Conservation (phyloP, 805 yeast genomes). For the Yamadazyma philogaea region DNA sequence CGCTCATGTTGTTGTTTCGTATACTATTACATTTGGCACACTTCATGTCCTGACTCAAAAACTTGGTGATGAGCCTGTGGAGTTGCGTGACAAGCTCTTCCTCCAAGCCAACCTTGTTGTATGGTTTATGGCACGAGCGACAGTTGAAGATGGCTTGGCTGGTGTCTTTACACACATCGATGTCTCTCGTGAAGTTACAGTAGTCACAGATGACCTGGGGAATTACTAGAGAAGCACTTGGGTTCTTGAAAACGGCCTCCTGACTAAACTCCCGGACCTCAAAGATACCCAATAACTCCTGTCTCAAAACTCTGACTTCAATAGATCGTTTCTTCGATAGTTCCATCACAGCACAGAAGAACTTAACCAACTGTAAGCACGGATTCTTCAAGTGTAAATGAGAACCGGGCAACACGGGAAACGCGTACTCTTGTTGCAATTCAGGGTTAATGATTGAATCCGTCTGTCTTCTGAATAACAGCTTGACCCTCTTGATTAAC, state of each 20-base stretch:
- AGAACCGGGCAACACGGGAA: conserved; percentile 78
- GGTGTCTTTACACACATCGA: conserved; percentile 78
- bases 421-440: conserved; percentile 59
- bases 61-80: conserved; percentile 52
- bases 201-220: conserved; percentile 73
- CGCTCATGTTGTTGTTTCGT: conserved; percentile 64
- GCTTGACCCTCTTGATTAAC: conserved; percentile 61
- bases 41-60: conserved; percentile 73
- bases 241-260: conserved; percentile 69
- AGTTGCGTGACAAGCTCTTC: conserved; percentile 72
- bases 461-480: conserved; percentile 63
- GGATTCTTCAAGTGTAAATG: conserved; percentile 61
- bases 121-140: conserved; percentile 58
- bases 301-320: conserved; percentile 72
- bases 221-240: conserved; percentile 65
- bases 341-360: conserved; percentile 65
- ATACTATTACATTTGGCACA: conserved; percentile 75
- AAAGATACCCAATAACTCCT: conserved; percentile 66
- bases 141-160: conserved; percentile 57
- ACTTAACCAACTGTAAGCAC: conserved; percentile 74
- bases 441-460: conserved; percentile 70
- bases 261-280: conserved; percentile 83
- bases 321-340: conserved; percentile 61
- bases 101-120: conserved; percentile 69
- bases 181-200: conserved; percentile 70